Base-by-base conservation (phyloP, 2,329 filamentous ascomycete genomes). In the Dactylellina parvicollis region DNA sequence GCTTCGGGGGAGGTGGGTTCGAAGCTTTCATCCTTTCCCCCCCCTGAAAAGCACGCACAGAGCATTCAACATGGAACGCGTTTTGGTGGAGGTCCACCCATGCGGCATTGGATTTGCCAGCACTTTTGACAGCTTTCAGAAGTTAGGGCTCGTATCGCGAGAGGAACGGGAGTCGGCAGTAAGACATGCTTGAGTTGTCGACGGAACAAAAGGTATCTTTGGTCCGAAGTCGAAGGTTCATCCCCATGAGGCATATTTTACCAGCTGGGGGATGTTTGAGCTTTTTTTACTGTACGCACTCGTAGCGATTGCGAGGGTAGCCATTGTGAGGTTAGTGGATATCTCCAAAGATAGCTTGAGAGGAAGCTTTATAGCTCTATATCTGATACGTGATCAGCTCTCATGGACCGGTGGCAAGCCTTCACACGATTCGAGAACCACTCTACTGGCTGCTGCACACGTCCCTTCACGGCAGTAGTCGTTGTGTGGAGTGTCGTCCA, bases 241-340 rank as follows among this genome's bases (percentile, higher is more conserved):
- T 52, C 18, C 12, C 8, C 47, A 18, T 64, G 59, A 50, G 32
- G 59, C 34, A 54, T 50, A 54, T 40, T 30, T 22, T 18, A 22
- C 59, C n/a, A 64, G 59, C 36, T 52, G 2, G 62, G 62, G 54
- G 30, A 18, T 67, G 62, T 67, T 66, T 57, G 61, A 66, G 50
- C 61, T 50, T 57, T n/a, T n/a, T n/a, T n/a, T n/a, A n/a, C n/a
- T n/a, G n/a, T n/a, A n/a, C n/a, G n/a, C n/a, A n/a, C n/a, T n/a
- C n/a, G n/a, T n/a, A n/a, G n/a, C n/a, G n/a, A n/a, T 60, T 40
- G 46, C 42, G 55, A 24, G 34, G 18, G 28, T 34, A 60, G 38
- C 34, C 34, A 22, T 40, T 59, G 30, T 32, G 57, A 50, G 36
- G 46, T 46, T 24, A 60, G 44, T n/a, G n/a, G n/a, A n/a, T n/a